Conservation (phyloP, 352 stramenopile genomes). For the Phytophthora melonis region DNA sequence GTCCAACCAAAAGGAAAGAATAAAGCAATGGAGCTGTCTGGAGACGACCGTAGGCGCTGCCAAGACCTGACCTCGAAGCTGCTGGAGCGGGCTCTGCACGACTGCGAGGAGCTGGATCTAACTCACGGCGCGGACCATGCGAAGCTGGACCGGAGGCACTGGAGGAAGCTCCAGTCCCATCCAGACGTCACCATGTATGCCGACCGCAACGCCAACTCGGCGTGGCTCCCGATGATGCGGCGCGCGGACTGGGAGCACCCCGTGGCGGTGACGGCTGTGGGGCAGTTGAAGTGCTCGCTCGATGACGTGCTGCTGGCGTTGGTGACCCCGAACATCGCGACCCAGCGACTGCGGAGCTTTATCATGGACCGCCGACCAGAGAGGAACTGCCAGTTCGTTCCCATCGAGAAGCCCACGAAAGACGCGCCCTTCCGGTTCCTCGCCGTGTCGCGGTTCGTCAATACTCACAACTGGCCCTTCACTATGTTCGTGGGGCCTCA, state of each 20-base stretch:
- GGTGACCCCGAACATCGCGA: constrained; percentile 19
- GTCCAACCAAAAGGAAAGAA: no score
- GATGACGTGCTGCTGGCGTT: constrained; percentile 28
- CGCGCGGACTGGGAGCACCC: constrained; percentile 27
- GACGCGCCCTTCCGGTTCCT: constrained; percentile 17
- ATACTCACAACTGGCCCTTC: constrained; percentile 26
- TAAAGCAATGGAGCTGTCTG: constrained; percentile 14
- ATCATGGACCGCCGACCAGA: constrained; percentile 22
- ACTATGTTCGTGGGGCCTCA: constrained; percentile 27
- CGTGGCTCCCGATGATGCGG: constrained; percentile 29
- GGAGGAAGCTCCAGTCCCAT: constrained; percentile 36
- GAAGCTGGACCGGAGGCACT: constrained; percentile 18
- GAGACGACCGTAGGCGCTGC: constrained; percentile 16
- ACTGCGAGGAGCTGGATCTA: constrained; percentile 29
- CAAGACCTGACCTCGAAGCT: constrained; percentile 32
- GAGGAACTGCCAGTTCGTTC: constrained; percentile 10
- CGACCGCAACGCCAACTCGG: constrained; percentile 25
- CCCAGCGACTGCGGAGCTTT: constrained; percentile 24
- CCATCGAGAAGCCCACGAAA: constrained; percentile 17
- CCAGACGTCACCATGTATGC: constrained; percentile 31
- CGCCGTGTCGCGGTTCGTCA: constrained; percentile 27
- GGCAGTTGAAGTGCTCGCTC: constrained; percentile 26
- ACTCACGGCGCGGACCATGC: constrained; percentile 3
- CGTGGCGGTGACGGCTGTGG: constrained; percentile 24
- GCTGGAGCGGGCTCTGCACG: constrained; percentile 27